These are phyloP conservation scores for Populus trichocarpa DNA, from an alignment of 441 rosid genomes.

Conservation along the genomic window DNA sequence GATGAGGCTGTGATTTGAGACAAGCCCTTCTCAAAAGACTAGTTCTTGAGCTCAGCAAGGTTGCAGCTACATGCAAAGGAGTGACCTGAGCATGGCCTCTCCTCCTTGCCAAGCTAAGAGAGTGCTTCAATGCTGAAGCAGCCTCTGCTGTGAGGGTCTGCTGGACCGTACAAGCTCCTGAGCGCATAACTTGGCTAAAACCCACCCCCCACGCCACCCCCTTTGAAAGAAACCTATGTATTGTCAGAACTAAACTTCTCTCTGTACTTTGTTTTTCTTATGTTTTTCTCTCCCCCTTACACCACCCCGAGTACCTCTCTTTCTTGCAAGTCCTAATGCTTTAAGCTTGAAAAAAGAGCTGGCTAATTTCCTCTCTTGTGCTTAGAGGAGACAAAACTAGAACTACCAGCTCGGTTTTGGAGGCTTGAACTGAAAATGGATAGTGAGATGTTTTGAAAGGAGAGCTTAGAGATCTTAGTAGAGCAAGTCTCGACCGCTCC, in stretches of 20 bases:
- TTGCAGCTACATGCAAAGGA: slow-evolving; percentile 93
- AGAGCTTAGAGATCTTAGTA: slow-evolving; percentile 19
- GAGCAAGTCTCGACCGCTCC: slow-evolving; percentile 44
- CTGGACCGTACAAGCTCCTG: slow-evolving; percentile 89
- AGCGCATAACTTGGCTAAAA: slow-evolving; percentile 80
- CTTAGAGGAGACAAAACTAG: slow-evolving; percentile 8
- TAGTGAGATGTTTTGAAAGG: slow-evolving; percentile 14
- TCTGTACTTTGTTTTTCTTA: slow-evolving; percentile 7
- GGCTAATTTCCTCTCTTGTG: slow-evolving; percentile 33
- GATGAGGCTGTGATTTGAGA: slow-evolving; percentile 67
- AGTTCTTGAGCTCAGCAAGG: slow-evolving; percentile 65
- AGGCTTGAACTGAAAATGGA: not conserved
- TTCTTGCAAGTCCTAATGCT: not conserved
- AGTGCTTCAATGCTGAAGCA: slow-evolving; percentile 97
- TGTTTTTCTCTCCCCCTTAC: slow-evolving; percentile 18
- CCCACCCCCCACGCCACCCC: slow-evolving; percentile 64
- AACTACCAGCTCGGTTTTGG: slow-evolving; percentile 15
- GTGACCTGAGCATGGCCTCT: slow-evolving; percentile 99
- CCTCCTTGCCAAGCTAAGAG: slow-evolving; percentile 86
- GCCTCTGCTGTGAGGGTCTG: slow-evolving; percentile 98
- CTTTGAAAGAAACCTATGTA: slow-evolving; percentile 25
- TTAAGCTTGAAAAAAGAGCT: slow-evolving; percentile 19
- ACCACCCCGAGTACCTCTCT: slow-evolving; percentile 24
- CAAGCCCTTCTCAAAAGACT: slow-evolving; percentile 81
- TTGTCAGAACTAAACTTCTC: slow-evolving; percentile 7